A percentile compares a stretch with the other conserved stretches of the same genome.
These are phyloP conservation scores for Aspergillus carbonarius DNA, from an alignment of 2,329 filamentous ascomycete genomes.

Conservation along the genomic window DNA sequence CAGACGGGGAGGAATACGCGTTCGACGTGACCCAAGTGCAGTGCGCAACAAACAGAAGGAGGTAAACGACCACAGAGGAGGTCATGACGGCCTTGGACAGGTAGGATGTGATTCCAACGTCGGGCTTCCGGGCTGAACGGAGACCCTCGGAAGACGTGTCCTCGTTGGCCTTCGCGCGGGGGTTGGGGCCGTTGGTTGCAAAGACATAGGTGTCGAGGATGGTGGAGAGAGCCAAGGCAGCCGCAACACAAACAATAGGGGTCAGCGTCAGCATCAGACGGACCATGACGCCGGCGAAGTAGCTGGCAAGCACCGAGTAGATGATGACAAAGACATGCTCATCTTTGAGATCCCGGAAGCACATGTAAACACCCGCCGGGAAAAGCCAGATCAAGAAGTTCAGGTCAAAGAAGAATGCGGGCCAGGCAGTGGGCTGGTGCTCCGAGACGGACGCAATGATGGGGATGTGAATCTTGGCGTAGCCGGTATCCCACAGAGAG, in stretches of 20 bases:
- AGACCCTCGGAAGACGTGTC: constrained; percentile 48
- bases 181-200: constrained; percentile 59
- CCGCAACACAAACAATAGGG: constrained; percentile 91
- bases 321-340: constrained; percentile 98
- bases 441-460: constrained; percentile 99
- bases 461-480: constrained; percentile 98
- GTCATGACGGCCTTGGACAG: constrained; percentile 79
- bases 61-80: constrained; percentile 70
- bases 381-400: constrained; percentile 99
- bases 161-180: constrained; percentile 45
- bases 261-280: constrained; percentile 97
- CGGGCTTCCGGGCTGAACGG: constrained; percentile 67
- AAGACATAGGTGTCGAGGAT: constrained; percentile 85
- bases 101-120: constrained; percentile 79
- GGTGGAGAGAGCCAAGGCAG: constrained; percentile 81
- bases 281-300: constrained; percentile 99
- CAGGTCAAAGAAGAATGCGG: constrained; percentile 97
- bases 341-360: constrained; percentile 89
- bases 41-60: constrained; percentile 91
- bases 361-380: constrained; percentile 96
- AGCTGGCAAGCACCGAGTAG: constrained; percentile 93
- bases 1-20: constrained; percentile 96
- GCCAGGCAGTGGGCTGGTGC: constrained; percentile 98
- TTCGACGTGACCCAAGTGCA: constrained; percentile 99
- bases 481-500: constrained; percentile 97